Conservation (phyloP, 2,329 filamentous ascomycete species). For the Aspergillus floridensis region DNA sequence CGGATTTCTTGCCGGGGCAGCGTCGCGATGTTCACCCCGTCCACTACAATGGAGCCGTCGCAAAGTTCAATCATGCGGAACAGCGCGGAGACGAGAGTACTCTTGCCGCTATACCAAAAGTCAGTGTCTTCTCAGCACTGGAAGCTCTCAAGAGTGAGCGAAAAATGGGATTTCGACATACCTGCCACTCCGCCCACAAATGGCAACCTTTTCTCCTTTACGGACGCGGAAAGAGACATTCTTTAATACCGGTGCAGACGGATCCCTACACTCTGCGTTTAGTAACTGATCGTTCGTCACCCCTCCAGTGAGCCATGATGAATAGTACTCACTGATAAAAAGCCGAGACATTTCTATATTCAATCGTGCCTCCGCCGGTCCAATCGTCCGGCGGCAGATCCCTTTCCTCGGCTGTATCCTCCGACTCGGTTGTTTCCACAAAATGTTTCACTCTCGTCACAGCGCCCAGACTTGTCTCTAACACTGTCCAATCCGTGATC, state of each 20-base stretch:
- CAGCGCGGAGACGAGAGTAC: background rate
- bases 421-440: slow-evolving; percentile 47
- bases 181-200: slow-evolving; percentile 23
- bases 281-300: background rate
- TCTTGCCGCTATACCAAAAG: background rate
- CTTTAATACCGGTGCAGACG: slow-evolving; percentile 11
- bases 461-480: slow-evolving; percentile 55
- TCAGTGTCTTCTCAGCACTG: background rate
- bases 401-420: slow-evolving; percentile 40
- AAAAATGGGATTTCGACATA: background rate
- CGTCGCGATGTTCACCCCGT: background rate
- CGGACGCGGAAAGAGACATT: slow-evolving; percentile 21
- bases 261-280: background rate
- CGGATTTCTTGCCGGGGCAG: background rate
- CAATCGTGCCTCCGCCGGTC: slow-evolving; percentile 8
- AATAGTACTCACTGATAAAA: background rate
- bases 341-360: slow-evolving; percentile 6
- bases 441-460: slow-evolving; percentile 23
- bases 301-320: background rate
- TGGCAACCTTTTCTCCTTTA: slow-evolving; percentile 27
- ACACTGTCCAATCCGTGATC: slow-evolving; percentile 48
- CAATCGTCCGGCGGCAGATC: slow-evolving; percentile 51
- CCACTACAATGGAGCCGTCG: background rate
- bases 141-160: background rate
- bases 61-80: background rate